A percentile compares a stretch with the other conserved stretches of the same genome.
phyloP scores from a whole-genome alignment of 2,329 filamentous ascomycete genomes.

The Calonectria pteridis region DNA sequence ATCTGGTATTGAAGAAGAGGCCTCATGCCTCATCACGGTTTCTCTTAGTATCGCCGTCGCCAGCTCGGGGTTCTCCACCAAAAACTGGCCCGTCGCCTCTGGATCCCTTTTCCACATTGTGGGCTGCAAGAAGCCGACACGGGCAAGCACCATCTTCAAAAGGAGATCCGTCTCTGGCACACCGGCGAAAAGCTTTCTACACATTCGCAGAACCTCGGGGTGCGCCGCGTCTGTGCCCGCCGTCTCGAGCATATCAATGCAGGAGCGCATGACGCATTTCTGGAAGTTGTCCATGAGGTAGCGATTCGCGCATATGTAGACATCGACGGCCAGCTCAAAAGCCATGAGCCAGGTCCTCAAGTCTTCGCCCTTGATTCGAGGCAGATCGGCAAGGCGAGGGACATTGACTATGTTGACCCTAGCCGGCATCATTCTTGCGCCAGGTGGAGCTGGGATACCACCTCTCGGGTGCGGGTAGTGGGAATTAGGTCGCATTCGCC shows the following conservation, averaged over 20 bases:
- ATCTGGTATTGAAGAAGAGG: constrained; percentile 49
- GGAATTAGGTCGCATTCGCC: constrained; percentile 28
- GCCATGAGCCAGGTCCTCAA: constrained; percentile 61
- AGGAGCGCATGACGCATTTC: constrained; percentile 53
- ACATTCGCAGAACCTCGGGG: constrained; percentile 58
- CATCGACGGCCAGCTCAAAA: constrained; percentile 61
- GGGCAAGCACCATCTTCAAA: constrained; percentile 62
- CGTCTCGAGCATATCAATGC: constrained; percentile 61
- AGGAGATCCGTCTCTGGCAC: constrained; percentile 58
- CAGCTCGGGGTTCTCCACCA: constrained; percentile 59
- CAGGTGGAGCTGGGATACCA: not conserved
- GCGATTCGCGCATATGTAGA: constrained; percentile 63
- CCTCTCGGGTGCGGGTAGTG: constrained; percentile 9
- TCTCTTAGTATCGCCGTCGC: constrained; percentile 61
- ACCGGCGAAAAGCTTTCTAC: constrained; percentile 56
- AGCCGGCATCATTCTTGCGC: not conserved
- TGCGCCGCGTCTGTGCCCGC: constrained; percentile 57
- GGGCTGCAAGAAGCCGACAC: constrained; percentile 62
- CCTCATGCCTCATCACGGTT: constrained; percentile 58
- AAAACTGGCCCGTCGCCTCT: constrained; percentile 56
- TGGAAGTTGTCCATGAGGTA: constrained; percentile 62
- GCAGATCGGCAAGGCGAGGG: not conserved
- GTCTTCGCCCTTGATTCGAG: constrained; percentile 58
- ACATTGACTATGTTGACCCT: constrained; percentile 10
- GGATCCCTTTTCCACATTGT: constrained; percentile 57